A percentile compares a stretch with the other conserved stretches of the same genome.
phyloP scores from a whole-genome alignment of 495 filamentous ascomycete genomes.

The Aspergillus nidulans region DNA sequence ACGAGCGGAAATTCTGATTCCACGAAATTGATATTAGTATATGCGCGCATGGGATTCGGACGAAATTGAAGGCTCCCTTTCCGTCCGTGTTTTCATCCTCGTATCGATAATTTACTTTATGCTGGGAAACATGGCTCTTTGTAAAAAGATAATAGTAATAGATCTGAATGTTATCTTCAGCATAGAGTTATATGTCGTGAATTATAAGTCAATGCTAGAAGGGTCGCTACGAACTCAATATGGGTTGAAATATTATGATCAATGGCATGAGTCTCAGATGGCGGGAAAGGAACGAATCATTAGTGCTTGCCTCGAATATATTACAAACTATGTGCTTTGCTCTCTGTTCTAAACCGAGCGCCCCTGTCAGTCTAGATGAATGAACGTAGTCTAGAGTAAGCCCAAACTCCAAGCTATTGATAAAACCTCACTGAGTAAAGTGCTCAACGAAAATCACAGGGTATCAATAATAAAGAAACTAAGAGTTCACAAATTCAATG shows the following conservation, averaged over 20 bases:
- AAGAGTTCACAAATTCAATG: neutral
- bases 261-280: too few species aligned
- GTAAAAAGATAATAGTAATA: conserved; percentile 5
- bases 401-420: too few species aligned
- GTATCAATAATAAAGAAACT: neutral
- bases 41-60: conserved; percentile 9
- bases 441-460: neutral
- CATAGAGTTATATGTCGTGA: neutral
- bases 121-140: neutral
- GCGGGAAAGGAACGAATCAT: too few species aligned
- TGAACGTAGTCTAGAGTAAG: neutral
- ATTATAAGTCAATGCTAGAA: neutral
- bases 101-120: neutral
- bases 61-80: conserved; percentile 4
- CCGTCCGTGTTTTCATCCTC: neutral
- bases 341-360: too few species aligned
- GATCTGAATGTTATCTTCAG: neutral
- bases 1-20: neutral
- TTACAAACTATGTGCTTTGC: too few species aligned
- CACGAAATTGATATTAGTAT: neutral
- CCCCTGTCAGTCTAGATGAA: neutral
- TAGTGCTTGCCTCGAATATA: too few species aligned
- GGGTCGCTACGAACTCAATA: too few species aligned
- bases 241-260: too few species aligned
- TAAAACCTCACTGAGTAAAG: neutral